These are phyloP conservation scores for Nevesoporus exiguus DNA, from an alignment of 768 basidiomycete species.

Conservation along the genomic window DNA sequence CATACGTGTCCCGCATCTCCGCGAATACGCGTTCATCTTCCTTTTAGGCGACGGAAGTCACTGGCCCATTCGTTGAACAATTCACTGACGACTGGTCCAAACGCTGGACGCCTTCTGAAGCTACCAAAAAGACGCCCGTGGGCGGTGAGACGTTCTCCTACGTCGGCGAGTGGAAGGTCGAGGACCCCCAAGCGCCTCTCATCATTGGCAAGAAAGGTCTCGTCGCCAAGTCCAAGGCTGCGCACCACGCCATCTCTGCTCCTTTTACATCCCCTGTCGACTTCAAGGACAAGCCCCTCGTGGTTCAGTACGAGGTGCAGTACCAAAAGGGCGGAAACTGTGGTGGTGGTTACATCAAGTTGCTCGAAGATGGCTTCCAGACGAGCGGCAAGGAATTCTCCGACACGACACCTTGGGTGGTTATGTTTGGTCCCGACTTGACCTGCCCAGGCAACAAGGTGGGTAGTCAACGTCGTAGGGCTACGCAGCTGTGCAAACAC, in stretches of 20 bases:
- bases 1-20: slow-evolving; percentile 5
- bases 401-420: slow-evolving; percentile 89
- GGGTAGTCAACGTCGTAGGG: background rate
- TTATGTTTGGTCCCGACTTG: slow-evolving; percentile 98
- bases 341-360: slow-evolving; percentile 98
- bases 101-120: slow-evolving; percentile 95
- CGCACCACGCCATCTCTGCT: slow-evolving; percentile 97
- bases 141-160: slow-evolving; percentile 96
- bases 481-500: background rate
- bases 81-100: slow-evolving; percentile 88
- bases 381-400: slow-evolving; percentile 90
- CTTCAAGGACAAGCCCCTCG: slow-evolving; percentile 81
- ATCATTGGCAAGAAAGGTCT: slow-evolving; percentile 87
- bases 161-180: slow-evolving; percentile 96
- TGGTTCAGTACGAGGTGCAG: slow-evolving; percentile 98
- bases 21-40: slow-evolving; percentile 1
- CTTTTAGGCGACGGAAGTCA: slow-evolving; percentile 66
- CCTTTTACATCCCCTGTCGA: slow-evolving; percentile 76
- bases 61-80: slow-evolving; percentile 93
- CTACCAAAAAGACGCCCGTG: slow-evolving; percentile 96
- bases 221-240: slow-evolving; percentile 95
- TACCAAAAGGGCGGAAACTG: slow-evolving; percentile 99
- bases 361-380: slow-evolving; percentile 92
- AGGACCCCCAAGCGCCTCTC: slow-evolving; percentile 75
- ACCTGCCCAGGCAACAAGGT: slow-evolving; percentile 92